Conservation (phyloP, 192 early-diverging fungal genomes). For the Gorgonomyces haynaldii region DNA sequence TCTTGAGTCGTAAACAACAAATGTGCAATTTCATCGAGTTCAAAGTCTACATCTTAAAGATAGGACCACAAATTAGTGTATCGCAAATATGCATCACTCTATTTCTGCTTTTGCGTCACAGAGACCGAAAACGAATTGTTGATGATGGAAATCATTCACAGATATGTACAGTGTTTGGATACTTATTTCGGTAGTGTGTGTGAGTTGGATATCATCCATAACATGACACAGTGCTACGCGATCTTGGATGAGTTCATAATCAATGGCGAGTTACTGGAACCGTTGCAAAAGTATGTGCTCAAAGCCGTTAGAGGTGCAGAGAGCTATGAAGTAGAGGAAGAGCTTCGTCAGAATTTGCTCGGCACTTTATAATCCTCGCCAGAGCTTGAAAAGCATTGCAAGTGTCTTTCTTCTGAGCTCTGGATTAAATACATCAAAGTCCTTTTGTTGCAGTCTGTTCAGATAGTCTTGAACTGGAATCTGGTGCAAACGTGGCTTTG, state of each 20-base stretch:
- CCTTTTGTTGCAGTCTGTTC: conserved; percentile 54
- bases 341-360: too few relatives aligned
- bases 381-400: conserved; percentile 49
- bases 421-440: conserved; percentile 77
- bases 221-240: conserved; percentile 2
- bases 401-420: conserved; percentile 52
- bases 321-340: too few relatives aligned
- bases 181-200: conserved; percentile 2
- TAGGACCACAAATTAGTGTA: conserved; percentile 7
- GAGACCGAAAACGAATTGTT: conserved; percentile 5
- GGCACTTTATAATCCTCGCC: too few relatives aligned
- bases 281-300: too few relatives aligned
- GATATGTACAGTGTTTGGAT: conserved; percentile 8
- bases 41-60: too few relatives aligned
- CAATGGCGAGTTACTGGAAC: conserved; percentile 4
- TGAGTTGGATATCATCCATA: conserved; percentile 7
- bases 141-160: conserved; percentile 8
- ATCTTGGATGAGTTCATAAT: conserved; percentile 7
- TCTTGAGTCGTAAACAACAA: neutral
- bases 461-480: conserved; percentile 63
- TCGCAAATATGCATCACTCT: conserved; percentile 2
- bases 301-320: too few relatives aligned
- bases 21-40: conserved; percentile 1
- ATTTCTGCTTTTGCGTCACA: conserved; percentile 4
- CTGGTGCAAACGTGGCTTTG: conserved; percentile 61